Base-by-base conservation (phyloP, 2,329 filamentous ascomycete genomes). In the Colletotrichum magnum region DNA sequence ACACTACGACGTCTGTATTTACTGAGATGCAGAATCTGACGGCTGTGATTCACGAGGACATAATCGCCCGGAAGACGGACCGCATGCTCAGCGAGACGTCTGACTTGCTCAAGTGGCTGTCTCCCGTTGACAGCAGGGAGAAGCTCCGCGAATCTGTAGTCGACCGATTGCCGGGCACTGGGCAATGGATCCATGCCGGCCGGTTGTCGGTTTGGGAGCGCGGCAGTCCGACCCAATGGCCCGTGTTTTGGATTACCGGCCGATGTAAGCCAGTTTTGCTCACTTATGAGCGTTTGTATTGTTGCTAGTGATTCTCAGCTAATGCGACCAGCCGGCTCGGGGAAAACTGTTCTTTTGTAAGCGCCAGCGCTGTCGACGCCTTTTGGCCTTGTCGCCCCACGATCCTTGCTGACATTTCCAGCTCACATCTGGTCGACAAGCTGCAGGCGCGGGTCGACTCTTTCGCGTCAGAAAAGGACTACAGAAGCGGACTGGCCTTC, bases 261-360 rank as follows among this genome's bases (percentile, higher is more conserved):
- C 72, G 75, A 63, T 72, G 73, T 73, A 50, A 72, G 72, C 68
- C n/a, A 18, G 16, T 57, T 63, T 52, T 56, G 32, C 32, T 36
- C 32, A 36, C 7, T 3, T 6, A 36, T 36, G 32, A 36, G 32
- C 10, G 32, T 36, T 36, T 36, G 32, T 36, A 10, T 36, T 41
- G 4, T 48, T 43, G 7, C 6, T 13, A 13, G 12, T 4, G 7
- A 41, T 13, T 36, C 32, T 36, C 56, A 16, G 48, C 56, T 69
- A 39, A 69, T 52, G n/a, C 18, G 50, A 28, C 21, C 43, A 75
- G 74, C 76, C 47, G 76, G 76, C 13, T 74, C 75, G 1, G 74
- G 76, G 6, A 78, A 78, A 59, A 77, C 76, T 3, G 73, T 74
- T 5, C 68, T 77, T 2, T 77, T 75, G 74, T 74, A 68, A 65